Evolutionary conservation across 495 filamentous ascomycete species (phyloP).

Genomic region (Penicillium simplicissimum): DNA sequence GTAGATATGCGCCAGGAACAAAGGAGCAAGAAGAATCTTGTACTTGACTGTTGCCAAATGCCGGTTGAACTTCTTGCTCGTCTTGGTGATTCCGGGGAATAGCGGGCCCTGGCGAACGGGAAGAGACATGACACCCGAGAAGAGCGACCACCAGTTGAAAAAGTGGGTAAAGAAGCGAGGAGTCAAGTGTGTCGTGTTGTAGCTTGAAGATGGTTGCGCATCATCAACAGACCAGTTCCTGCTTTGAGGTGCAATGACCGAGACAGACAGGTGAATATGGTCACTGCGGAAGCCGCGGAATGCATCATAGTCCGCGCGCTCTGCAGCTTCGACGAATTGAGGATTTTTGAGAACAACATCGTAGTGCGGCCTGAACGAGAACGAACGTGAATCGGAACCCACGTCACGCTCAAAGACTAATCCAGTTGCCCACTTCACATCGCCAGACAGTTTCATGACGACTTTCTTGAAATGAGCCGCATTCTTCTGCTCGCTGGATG

Average conservation of each 20-base stretch:
- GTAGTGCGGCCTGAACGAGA: constrained; percentile 90
- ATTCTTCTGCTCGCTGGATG: constrained; percentile 66
- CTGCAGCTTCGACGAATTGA: constrained; percentile 60
- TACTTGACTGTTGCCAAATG: constrained; percentile 98
- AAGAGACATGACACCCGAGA: constrained; percentile 91
- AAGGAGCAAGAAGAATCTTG: constrained; percentile 84
- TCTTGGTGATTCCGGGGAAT: constrained; percentile 90
- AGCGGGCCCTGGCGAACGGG: constrained; percentile 89
- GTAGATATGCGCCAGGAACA: constrained; percentile 96
- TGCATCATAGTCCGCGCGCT: constrained; percentile 72
- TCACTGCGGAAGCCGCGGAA: constrained; percentile 92
- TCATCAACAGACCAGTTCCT: constrained; percentile 73
- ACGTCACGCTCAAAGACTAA: constrained; percentile 88
- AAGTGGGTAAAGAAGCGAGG: constrained; percentile 98
- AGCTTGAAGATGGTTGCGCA: constrained; percentile 74
- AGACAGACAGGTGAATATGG: constrained; percentile 91
- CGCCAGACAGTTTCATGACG: constrained; percentile 95
- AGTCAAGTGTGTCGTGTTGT: constrained; percentile 91
- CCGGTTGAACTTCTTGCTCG: constrained; percentile 96
- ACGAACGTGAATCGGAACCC: constrained; percentile 64
- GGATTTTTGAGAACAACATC: constrained; percentile 84
- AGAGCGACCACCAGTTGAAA: constrained; percentile 96
- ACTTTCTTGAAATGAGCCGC: constrained; percentile 92
- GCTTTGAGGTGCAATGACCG: constrained; percentile 78
- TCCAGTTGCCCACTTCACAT: constrained; percentile 86